phyloP scores from a whole-genome alignment of 768 basidiomycete genomes.

The Tylopilus felleus region DNA sequence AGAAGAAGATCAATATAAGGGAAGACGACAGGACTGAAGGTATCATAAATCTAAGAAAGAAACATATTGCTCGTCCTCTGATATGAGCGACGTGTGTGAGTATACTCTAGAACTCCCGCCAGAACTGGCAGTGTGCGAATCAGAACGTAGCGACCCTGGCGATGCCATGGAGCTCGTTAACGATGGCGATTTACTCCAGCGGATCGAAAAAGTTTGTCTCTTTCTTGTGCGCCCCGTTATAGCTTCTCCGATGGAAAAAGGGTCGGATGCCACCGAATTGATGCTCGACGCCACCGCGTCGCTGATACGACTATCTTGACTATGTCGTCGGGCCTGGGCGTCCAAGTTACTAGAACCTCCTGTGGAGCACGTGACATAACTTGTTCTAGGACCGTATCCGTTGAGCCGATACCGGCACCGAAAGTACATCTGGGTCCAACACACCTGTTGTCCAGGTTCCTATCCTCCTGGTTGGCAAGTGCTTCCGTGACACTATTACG shows the following conservation, averaged over 20 bases:
- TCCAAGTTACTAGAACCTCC: constrained; percentile 1
- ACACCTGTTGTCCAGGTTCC: constrained; percentile 6
- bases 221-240: not conserved
- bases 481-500: not conserved
- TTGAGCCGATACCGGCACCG: not conserved
- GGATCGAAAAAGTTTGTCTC: not conserved
- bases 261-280: not conserved
- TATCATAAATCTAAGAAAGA: constrained; percentile 26
- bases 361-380: constrained; percentile 13
- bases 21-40: not conserved
- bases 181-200: not conserved
- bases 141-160: not conserved
- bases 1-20: not conserved
- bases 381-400: constrained; percentile 4
- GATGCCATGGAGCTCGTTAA: not conserved
- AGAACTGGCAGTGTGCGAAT: not conserved
- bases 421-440: not conserved
- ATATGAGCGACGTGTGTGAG: constrained; percentile 1
- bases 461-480: not conserved
- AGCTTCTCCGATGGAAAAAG: not conserved
- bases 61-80: constrained; percentile 21
- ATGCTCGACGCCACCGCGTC: not conserved
- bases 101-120: not conserved
- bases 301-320: constrained; percentile 1
- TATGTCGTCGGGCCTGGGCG: not conserved